Conservation (phyloP, 2,329 filamentous ascomycete species). For the Fonsecaea nubica region DNA sequence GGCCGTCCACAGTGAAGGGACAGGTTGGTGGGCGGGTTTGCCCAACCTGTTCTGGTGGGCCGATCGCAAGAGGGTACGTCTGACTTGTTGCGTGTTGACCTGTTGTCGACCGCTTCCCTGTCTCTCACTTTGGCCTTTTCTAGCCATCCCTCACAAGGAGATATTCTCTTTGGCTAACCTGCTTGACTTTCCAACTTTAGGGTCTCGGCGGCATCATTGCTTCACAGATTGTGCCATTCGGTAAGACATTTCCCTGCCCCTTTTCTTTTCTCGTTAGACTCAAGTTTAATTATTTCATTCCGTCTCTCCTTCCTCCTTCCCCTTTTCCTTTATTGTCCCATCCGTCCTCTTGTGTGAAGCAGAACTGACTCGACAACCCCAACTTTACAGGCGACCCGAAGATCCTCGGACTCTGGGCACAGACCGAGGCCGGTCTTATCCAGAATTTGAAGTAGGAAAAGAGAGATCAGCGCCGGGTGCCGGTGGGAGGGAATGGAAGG, state of each 20-base stretch:
- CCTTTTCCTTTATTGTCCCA: background rate
- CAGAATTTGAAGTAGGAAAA: slow-evolving; percentile 25
- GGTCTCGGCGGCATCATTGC: slow-evolving; percentile 40
- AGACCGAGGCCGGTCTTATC: slow-evolving; percentile 37
- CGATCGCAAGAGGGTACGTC: slow-evolving; percentile 61
- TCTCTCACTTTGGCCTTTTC: background rate
- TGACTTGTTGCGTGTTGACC: background rate
- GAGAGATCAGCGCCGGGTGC: background rate
- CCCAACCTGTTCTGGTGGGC: slow-evolving; percentile 69
- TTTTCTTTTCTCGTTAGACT: background rate
- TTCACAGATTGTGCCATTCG: slow-evolving; percentile 40
- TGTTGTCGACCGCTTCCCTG: background rate
- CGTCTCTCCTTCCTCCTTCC: background rate
- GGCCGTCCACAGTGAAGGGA: slow-evolving; percentile 61
- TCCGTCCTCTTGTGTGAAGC: background rate
- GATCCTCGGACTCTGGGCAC: slow-evolving; percentile 39
- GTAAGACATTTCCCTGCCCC: slow-evolving; percentile 9
- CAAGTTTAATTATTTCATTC: background rate
- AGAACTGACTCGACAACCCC: background rate
- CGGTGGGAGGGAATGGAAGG: background rate
- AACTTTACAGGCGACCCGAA: slow-evolving; percentile 33
- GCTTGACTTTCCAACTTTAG: slow-evolving; percentile 23
- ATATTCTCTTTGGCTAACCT: slow-evolving; percentile 13
- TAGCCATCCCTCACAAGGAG: background rate
- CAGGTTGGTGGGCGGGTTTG: slow-evolving; percentile 65